phyloP scores from a whole-genome alignment of 2,329 filamentous ascomycete species.

The Ceratocystis smalleyi region DNA sequence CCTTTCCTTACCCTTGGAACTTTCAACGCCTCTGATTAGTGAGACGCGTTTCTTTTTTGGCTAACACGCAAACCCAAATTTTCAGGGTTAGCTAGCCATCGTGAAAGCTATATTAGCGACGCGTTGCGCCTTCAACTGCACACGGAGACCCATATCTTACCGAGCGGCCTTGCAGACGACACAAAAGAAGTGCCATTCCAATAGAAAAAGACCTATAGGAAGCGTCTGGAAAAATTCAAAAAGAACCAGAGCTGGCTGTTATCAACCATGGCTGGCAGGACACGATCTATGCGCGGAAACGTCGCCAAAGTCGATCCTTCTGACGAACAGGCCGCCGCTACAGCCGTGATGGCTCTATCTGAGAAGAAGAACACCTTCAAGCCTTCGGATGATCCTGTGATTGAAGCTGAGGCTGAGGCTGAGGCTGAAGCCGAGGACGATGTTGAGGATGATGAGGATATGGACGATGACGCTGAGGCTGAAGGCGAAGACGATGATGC shows the following conservation, averaged over 20 bases:
- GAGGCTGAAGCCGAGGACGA: background rate
- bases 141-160: too few species aligned
- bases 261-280: slow-evolving; percentile 12
- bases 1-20: slow-evolving; percentile 14
- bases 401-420: background rate
- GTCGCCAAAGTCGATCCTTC: slow-evolving; percentile 1
- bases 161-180: background rate
- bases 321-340: slow-evolving; percentile 15
- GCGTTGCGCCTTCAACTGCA: too few species aligned
- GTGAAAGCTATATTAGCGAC: too few species aligned
- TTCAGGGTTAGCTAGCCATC: background rate
- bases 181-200: background rate
- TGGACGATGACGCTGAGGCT: slow-evolving; percentile 7
- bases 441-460: slow-evolving; percentile 5
- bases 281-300: slow-evolving; percentile 15
- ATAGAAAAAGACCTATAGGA: background rate
- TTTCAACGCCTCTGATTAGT: slow-evolving; percentile 5
- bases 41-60: slow-evolving; percentile 13
- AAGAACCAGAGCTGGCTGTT: background rate
- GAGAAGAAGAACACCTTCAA: slow-evolving; percentile 8
- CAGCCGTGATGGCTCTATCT: slow-evolving; percentile 15
- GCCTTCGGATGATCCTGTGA: background rate
- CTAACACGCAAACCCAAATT: background rate
- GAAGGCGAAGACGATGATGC: slow-evolving; percentile 2
- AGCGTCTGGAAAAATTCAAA: background rate